Conservation (phyloP, 192 early-diverging fungal genomes). For the Coemansia sp. region DNA sequence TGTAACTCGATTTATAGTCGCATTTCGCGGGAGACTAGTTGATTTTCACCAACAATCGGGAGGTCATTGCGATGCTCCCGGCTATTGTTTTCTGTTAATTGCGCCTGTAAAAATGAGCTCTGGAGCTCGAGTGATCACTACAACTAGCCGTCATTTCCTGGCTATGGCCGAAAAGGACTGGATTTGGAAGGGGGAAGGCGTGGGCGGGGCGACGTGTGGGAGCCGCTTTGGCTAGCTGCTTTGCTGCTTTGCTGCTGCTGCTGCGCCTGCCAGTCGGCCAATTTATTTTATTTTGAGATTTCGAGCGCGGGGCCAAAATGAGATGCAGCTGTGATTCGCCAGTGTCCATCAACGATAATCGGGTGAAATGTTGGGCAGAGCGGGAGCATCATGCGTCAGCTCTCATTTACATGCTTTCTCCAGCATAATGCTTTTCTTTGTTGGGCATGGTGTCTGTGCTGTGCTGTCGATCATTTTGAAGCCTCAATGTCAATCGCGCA, state of each 20-base stretch:
- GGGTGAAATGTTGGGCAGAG: conserved; percentile 3
- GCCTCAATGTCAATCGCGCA: not conserved
- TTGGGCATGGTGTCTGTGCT: too few relatives aligned
- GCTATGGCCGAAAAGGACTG: not conserved
- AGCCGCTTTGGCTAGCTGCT: too few relatives aligned
- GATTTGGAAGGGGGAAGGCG: too few relatives aligned
- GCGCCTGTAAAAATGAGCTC: too few relatives aligned
- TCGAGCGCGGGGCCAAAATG: not conserved
- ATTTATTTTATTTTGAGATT: not conserved
- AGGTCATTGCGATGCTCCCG: not conserved
- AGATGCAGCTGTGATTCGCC: not conserved
- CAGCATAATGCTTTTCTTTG: not conserved
- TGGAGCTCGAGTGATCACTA: not conserved
- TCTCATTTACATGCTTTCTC: conserved; percentile 4
- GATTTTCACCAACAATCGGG: too few relatives aligned
- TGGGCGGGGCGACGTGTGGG: too few relatives aligned
- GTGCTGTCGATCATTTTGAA: not conserved
- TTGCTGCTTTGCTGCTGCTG: too few relatives aligned
- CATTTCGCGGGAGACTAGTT: too few relatives aligned
- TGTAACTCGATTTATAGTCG: too few relatives aligned
- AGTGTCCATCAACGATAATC: not conserved
- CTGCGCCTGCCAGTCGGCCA: not conserved
- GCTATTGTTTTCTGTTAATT: not conserved
- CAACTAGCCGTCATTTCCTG: too few relatives aligned
- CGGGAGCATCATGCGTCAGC: not conserved